Evolutionary conservation across 1,284 basidiomycete species (phyloP).

Genomic region (Tilletia indica): DNA sequence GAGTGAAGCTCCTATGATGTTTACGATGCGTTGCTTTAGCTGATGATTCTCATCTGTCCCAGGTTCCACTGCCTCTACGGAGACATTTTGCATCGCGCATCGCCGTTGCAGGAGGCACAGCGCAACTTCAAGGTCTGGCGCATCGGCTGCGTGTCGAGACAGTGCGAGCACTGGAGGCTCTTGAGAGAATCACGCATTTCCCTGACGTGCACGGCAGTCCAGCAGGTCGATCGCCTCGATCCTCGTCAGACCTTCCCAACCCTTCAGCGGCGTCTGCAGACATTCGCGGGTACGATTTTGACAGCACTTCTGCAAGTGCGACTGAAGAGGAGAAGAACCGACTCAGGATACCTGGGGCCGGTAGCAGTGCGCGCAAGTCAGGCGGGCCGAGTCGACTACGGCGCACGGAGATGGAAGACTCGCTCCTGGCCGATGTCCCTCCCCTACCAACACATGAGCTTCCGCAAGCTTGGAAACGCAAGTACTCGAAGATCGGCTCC

Average conservation of each 20-base stretch:
- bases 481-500: not conserved
- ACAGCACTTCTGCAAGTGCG: too few relatives aligned
- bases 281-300: too few relatives aligned
- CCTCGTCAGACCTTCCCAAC: not conserved
- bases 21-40: not conserved
- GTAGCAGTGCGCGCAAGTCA: too few relatives aligned
- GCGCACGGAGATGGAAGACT: not conserved
- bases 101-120: constrained; percentile 84
- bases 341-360: too few relatives aligned
- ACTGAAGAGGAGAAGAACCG: too few relatives aligned
- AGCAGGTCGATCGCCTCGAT: not conserved
- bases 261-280: too few relatives aligned
- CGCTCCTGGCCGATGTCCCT: constrained; percentile 24
- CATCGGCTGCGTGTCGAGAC: constrained; percentile 77
- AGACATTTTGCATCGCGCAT: constrained; percentile 78
- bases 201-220: not conserved
- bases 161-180: constrained; percentile 61
- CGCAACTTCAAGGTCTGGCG: constrained; percentile 88
- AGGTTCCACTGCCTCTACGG: constrained; percentile 21
- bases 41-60: constrained; percentile 11
- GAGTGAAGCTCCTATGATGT: constrained; percentile 30
- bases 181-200: not conserved
- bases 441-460: constrained; percentile 8
- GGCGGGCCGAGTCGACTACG: not conserved
- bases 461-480: not conserved